A percentile compares a stretch with the other conserved stretches of the same genome.
These are phyloP conservation scores for Tuber melanosporum DNA, from an alignment of 495 filamentous ascomycete genomes.

Conservation along the genomic window DNA sequence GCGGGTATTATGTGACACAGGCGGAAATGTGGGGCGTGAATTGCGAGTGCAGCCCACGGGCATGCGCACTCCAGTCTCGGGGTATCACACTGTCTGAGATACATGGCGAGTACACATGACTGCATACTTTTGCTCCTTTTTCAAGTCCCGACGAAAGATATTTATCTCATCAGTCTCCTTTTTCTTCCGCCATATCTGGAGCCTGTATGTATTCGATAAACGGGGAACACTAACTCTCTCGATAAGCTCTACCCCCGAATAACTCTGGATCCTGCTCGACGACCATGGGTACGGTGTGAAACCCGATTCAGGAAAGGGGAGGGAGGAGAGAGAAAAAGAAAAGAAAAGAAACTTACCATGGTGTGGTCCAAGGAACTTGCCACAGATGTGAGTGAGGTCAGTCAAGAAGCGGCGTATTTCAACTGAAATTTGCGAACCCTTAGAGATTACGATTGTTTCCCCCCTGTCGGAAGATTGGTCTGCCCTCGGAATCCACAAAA, in stretches of 20 bases:
- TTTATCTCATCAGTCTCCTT: background rate
- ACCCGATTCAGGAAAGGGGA: background rate
- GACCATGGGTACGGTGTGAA: background rate
- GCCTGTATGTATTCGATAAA: constrained; percentile 1
- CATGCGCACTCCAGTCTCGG: background rate
- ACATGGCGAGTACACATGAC: constrained; percentile 1
- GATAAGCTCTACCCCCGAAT: background rate
- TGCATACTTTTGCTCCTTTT: background rate
- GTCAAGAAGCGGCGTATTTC: background rate
- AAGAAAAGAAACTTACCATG: background rate
- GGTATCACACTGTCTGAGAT: background rate
- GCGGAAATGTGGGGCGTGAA: background rate
- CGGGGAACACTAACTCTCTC: background rate
- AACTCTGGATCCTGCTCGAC: background rate
- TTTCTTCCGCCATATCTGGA: background rate
- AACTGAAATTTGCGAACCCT: background rate
- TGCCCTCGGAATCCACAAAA: background rate
- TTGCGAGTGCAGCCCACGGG: background rate
- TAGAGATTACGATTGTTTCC: background rate
- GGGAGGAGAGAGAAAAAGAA: too few species aligned
- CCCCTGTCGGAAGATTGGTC: background rate
- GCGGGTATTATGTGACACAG: background rate
- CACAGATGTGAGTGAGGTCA: constrained; percentile 2
- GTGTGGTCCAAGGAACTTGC: background rate
- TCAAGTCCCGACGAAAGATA: background rate